phyloP scores from a whole-genome alignment of 805 yeast species.

The Cyberlindnera maclurae region DNA sequence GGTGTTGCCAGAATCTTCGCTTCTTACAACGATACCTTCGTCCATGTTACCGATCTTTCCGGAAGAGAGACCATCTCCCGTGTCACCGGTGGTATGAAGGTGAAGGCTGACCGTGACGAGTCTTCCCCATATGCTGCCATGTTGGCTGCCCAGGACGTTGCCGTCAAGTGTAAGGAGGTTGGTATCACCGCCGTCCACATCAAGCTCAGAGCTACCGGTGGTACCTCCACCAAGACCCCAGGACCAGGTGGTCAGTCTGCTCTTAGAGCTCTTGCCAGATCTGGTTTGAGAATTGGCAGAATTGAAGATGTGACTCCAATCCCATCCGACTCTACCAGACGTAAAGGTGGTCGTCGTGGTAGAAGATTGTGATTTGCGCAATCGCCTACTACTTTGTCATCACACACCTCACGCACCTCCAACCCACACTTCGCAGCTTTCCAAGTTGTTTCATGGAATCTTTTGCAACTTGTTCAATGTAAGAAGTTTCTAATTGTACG shows the following conservation, averaged over 20 bases:
- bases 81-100: constrained; percentile 99
- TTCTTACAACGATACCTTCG: constrained; percentile 99
- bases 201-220: constrained; percentile 99
- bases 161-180: constrained; percentile 97
- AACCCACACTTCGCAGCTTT: constrained; percentile 5
- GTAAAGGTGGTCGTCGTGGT: constrained; percentile 99
- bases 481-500: constrained; percentile 26
- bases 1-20: constrained; percentile 99
- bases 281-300: constrained; percentile 99
- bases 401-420: constrained; percentile 3
- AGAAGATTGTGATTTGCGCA: constrained; percentile 74
- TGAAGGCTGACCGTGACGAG: constrained; percentile 99
- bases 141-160: constrained; percentile 99
- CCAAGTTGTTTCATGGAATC: constrained; percentile 12
- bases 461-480: constrained; percentile 20
- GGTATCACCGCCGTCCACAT: constrained; percentile 99
- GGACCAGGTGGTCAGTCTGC: constrained; percentile 99
- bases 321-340: constrained; percentile 99
- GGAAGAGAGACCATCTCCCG: constrained; percentile 99
- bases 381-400: constrained; percentile 3
- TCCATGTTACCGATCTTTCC: constrained; percentile 97
- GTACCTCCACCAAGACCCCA: constrained; percentile 99
- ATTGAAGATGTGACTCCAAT: constrained; percentile 99
- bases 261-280: constrained; percentile 98
- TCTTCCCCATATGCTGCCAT: constrained; percentile 99